Evolutionary conservation across 2,329 filamentous ascomycete species (phyloP).

Genomic region (Cercospora brassicicola): DNA sequence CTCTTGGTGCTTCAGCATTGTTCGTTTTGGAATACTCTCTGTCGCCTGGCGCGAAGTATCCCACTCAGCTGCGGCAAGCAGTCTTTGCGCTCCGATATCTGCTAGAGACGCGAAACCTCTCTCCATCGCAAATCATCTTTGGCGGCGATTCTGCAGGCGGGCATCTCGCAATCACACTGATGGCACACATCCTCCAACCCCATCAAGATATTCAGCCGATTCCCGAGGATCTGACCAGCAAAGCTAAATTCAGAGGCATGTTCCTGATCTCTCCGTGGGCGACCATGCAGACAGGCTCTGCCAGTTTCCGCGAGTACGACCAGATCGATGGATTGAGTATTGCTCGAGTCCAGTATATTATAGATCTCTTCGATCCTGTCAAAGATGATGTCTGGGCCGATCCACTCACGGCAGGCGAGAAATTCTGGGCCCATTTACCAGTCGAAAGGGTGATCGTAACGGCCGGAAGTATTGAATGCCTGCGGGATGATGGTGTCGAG

Average conservation of each 20-base stretch:
- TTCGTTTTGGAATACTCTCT: constrained; percentile 1
- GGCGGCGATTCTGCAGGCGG: constrained; percentile 1
- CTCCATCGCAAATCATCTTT: not conserved
- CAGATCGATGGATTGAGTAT: not conserved
- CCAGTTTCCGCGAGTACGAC: not conserved
- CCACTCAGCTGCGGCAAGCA: not conserved
- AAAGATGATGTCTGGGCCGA: not conserved
- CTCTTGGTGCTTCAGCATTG: not conserved
- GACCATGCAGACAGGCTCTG: not conserved
- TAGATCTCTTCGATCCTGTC: not conserved
- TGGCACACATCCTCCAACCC: not conserved
- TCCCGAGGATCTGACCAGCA: not conserved
- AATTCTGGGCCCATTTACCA: not conserved
- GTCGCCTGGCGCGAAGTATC: not conserved
- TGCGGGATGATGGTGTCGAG: not conserved
- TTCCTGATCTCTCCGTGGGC: not conserved
- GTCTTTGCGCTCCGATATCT: not conserved
- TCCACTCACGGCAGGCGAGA: not conserved
- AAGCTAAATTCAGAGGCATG: not conserved
- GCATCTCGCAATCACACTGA: not conserved
- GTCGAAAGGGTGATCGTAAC: not conserved
- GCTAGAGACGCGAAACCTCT: not conserved
- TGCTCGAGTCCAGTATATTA: not conserved
- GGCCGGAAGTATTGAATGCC: not conserved
- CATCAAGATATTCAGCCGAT: not conserved